phyloP scores from a whole-genome alignment of 495 filamentous ascomycete species.

The Haplographium delicatum region DNA sequence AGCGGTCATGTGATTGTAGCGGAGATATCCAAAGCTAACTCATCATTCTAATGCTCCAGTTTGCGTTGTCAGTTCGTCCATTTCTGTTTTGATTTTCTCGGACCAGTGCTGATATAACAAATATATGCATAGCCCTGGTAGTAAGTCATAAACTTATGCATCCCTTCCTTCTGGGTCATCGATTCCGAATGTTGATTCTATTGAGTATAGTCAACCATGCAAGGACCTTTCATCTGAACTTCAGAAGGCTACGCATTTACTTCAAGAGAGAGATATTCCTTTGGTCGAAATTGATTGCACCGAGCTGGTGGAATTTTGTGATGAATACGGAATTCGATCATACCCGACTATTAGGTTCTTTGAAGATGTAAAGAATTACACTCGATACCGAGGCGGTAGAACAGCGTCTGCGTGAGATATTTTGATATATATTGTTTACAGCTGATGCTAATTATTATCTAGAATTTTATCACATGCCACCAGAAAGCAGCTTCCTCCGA shows the following conservation, averaged over 20 bases:
- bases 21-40: background rate
- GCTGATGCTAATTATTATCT: background rate
- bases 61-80: conserved; percentile 3
- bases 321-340: conserved; percentile 2
- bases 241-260: conserved; percentile 1
- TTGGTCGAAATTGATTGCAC: conserved; percentile 14
- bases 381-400: conserved; percentile 7
- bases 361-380: background rate
- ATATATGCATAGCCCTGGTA: conserved; percentile 13
- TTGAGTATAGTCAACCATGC: conserved; percentile 11
- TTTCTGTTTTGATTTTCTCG: background rate
- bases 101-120: background rate
- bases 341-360: conserved; percentile 13
- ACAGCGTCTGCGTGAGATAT: background rate
- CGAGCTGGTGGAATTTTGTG: conserved; percentile 3
- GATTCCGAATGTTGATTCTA: background rate
- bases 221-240: conserved; percentile 7
- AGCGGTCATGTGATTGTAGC: background rate
- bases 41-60: conserved; percentile 2
- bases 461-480: conserved; percentile 5
- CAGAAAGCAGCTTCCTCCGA: background rate
- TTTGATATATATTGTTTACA: background rate
- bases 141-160: conserved; percentile 9
- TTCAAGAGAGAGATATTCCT: conserved; percentile 1
- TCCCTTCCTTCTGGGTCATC: background rate